Evolutionary conservation across 2,329 filamentous ascomycete species (phyloP).

Genomic region (Fusarium bulbicola): DNA sequence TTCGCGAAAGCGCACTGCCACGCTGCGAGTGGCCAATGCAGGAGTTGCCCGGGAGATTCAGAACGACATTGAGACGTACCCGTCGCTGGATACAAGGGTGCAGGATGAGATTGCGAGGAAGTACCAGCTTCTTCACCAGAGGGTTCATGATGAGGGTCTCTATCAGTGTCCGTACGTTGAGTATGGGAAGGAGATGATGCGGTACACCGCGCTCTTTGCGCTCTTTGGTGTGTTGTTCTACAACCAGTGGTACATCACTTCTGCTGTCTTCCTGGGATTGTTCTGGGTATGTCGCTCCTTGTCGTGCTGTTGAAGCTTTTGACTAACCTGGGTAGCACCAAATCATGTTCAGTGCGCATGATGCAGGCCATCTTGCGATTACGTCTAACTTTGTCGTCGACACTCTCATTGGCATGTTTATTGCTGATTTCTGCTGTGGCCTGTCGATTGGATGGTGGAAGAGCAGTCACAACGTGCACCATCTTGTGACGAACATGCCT

Average conservation of each 20-base stretch:
- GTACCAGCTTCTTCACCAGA: conserved; percentile 65
- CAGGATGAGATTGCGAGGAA: conserved; percentile 64
- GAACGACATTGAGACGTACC: conserved; percentile 53
- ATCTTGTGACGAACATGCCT: conserved; percentile 71
- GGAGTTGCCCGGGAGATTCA: conserved; percentile 43
- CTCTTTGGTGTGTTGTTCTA: conserved; percentile 57
- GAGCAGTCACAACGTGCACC: conserved; percentile 74
- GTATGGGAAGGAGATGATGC: conserved; percentile 66
- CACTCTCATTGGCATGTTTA: conserved; percentile 68
- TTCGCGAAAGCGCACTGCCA: conserved; percentile 12
- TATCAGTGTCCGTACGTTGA: conserved; percentile 67
- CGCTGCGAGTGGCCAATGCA: conserved; percentile 31
- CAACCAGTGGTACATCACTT: conserved; percentile 64
- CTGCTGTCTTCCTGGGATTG: conserved; percentile 66
- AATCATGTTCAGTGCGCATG: conserved; percentile 74
- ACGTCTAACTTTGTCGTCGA: conserved; percentile 67
- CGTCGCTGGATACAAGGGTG: conserved; percentile 62
- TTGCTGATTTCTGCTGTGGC: conserved; percentile 72
- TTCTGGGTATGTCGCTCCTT: conserved; percentile 60
- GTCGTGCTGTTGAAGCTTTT: neutral
- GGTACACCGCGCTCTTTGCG: conserved; percentile 62
- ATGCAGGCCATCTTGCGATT: conserved; percentile 71
- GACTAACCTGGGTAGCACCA: conserved; percentile 60
- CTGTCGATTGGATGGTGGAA: conserved; percentile 77
- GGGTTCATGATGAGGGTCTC: conserved; percentile 62